Evolutionary conservation across 2,329 filamentous ascomycete species (phyloP).

Genomic region (Exophiala phaeomuriformis): DNA sequence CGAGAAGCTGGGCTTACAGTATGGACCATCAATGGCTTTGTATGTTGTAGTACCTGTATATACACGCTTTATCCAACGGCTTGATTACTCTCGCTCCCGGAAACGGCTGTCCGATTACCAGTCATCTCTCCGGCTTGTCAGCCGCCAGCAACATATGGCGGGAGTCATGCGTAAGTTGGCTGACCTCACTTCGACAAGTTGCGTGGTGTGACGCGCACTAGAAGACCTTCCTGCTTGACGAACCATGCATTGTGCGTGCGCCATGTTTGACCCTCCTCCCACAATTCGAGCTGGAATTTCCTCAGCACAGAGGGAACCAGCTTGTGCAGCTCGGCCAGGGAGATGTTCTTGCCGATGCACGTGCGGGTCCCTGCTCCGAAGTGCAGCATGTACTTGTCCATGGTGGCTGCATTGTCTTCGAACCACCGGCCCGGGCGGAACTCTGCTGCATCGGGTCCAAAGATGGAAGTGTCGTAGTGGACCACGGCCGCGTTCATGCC

Average conservation of each 20-base stretch:
- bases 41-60: too few relatives aligned
- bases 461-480: slow-evolving; percentile 21
- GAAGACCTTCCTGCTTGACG: slow-evolving; percentile 14
- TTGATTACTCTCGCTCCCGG: too few relatives aligned
- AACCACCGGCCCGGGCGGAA: slow-evolving; percentile 28
- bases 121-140: too few relatives aligned
- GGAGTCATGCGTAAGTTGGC: too few relatives aligned
- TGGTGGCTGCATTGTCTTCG: slow-evolving; percentile 10
- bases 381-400: slow-evolving; percentile 23
- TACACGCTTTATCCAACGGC: too few relatives aligned
- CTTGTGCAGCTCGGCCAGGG: slow-evolving; percentile 17
- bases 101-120: too few relatives aligned
- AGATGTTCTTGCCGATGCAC: slow-evolving; percentile 23
- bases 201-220: slow-evolving; percentile 7
- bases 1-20: too few relatives aligned
- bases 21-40: too few relatives aligned
- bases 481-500: slow-evolving; percentile 25
- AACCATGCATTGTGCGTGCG: slow-evolving; percentile 16
- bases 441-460: slow-evolving; percentile 24
- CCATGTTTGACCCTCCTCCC: slow-evolving; percentile 10
- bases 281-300: slow-evolving; percentile 11
- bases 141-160: too few relatives aligned
- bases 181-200: neutral
- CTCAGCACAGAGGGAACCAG: slow-evolving; percentile 15
- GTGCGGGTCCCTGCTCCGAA: slow-evolving; percentile 21